Evolutionary conservation across 495 filamentous ascomycete genomes (phyloP).

Genomic region (Annulohypoxylon maeteangense): DNA sequence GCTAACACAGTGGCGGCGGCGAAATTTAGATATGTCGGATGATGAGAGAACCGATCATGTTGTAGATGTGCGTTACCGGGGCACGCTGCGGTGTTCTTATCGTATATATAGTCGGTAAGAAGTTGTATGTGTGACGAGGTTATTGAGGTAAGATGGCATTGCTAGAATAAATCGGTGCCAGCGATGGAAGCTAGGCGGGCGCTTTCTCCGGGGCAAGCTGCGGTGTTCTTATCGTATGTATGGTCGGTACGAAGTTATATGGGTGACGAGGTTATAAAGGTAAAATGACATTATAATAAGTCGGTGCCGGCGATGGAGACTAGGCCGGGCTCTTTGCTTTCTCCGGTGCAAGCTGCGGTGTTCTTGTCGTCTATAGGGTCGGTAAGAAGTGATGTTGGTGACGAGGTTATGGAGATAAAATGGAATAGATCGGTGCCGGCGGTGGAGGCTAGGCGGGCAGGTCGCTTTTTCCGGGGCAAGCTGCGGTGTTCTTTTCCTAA

Average conservation of each 20-base stretch:
- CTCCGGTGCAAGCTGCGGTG: no score
- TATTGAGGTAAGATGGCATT: neutral
- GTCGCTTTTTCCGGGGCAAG: neutral
- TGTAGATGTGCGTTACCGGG: neutral
- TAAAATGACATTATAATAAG: no score
- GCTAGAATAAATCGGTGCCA: neutral
- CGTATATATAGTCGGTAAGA: neutral
- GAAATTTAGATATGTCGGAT: no score
- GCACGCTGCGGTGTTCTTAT: constrained; percentile 1
- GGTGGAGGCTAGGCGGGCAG: neutral
- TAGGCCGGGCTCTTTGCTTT: no score
- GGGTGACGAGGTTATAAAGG: no score
- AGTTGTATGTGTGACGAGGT: neutral
- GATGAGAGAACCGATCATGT: neutral
- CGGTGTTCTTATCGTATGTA: neutral
- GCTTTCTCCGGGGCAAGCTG: neutral
- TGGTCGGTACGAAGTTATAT: no score
- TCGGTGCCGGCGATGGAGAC: no score
- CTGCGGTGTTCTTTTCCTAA: neutral
- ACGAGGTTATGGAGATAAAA: no score
- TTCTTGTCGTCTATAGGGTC: no score
- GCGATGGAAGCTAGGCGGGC: neutral
- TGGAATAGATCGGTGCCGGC: neutral
- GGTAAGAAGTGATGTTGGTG: no score
- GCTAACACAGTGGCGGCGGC: no score